Percentiles rank a stretch among this genome's conserved stretches.
Conservation (phyloP, 345 rosid species). For the Arabidopsis arenosa region DNA sequence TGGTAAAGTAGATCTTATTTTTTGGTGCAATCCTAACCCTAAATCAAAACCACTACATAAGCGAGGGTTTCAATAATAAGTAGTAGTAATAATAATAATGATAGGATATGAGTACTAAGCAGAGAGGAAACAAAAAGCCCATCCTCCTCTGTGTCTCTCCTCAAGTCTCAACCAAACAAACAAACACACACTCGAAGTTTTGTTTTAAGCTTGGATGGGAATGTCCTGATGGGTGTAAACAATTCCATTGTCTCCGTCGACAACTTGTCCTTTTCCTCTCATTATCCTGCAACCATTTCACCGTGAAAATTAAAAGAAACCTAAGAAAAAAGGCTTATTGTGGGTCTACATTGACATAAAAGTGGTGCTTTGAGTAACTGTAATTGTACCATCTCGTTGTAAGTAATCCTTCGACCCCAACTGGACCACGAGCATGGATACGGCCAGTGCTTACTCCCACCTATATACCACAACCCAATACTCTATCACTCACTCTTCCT, state of each 20-base stretch:
- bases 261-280: conserved; percentile 92
- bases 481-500: neutral
- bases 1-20: conserved; percentile 38
- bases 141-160: conserved; percentile 37
- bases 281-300: conserved; percentile 73
- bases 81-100: neutral
- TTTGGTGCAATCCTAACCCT: conserved; percentile 43
- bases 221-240: conserved; percentile 75
- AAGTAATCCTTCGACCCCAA: conserved; percentile 93
- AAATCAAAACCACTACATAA: conserved; percentile 47
- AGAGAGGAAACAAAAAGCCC: conserved; percentile 45
- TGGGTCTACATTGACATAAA: neutral
- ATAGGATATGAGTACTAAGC: conserved; percentile 32
- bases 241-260: conserved; percentile 85
- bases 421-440: conserved; percentile 99
- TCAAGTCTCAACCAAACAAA: conserved; percentile 34
- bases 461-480: conserved; percentile 47
- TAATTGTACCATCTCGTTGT: conserved; percentile 87
- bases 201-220: conserved; percentile 44
- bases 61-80: conserved; percentile 43
- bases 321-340: neutral
- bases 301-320: neutral
- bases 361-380: neutral
- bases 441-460: conserved; percentile 97
- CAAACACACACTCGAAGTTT: neutral